phyloP scores from a whole-genome alignment of 352 stramenopile species.

The Phytophthora kernoviae region DNA sequence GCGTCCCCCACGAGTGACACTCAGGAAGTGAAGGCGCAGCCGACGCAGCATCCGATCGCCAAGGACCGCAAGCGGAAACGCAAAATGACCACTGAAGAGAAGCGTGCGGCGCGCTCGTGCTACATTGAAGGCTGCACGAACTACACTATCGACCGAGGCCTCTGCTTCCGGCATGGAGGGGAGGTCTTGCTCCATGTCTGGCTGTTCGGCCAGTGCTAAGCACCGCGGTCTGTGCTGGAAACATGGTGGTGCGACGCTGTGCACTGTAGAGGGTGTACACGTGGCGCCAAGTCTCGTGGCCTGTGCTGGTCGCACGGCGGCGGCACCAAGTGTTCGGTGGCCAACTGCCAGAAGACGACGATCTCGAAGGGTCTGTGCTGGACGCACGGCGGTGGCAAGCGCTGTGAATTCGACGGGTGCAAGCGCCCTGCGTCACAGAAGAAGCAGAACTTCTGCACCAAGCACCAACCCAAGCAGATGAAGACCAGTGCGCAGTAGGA shows the following conservation, averaged over 20 bases:
- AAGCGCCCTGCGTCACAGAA: conserved; percentile 57
- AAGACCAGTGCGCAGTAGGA: neutral
- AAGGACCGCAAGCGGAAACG: conserved; percentile 13
- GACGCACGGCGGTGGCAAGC: conserved; percentile 47
- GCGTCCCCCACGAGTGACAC: neutral
- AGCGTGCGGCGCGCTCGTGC: conserved; percentile 53
- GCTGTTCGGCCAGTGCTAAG: conserved; percentile 53
- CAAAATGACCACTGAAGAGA: conserved; percentile 18
- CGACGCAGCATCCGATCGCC: neutral
- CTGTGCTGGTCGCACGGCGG: conserved; percentile 81
- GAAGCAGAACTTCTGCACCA: conserved; percentile 30
- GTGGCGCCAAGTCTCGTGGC: conserved; percentile 67
- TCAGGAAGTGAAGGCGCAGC: neutral
- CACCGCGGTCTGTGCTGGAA: conserved; percentile 48
- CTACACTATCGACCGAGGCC: conserved; percentile 55
- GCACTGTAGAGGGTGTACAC: conserved; percentile 56
- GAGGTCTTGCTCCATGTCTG: conserved; percentile 50
- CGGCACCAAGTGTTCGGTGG: conserved; percentile 48
- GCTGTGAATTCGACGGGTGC: conserved; percentile 33
- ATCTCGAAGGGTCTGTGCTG: conserved; percentile 46
- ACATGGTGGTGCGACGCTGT: conserved; percentile 48
- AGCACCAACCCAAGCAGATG: conserved; percentile 16
- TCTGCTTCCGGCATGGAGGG: conserved; percentile 48
- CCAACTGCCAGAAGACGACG: conserved; percentile 42
- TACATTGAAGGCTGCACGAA: conserved; percentile 47